Conservation (phyloP, 73 alveolate genomes). For the Paramecium biaurelia region DNA sequence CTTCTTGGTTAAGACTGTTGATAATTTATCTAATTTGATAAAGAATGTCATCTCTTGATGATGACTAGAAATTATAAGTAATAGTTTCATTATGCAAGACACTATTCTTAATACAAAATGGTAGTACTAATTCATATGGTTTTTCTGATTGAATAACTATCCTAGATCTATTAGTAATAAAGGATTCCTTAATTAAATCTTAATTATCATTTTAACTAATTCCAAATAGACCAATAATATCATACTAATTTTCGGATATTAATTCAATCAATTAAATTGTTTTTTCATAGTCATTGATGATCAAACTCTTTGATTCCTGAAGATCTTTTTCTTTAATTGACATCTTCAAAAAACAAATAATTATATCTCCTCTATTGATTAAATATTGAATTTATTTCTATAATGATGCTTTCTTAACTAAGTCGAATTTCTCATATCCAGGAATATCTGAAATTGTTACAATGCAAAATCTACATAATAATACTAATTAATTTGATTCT, state of each 20-base stretch:
- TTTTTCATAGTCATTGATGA: slow-evolving; percentile 15
- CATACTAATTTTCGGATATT: neutral
- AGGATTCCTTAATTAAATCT: neutral
- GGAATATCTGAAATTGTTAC: slow-evolving; percentile 25
- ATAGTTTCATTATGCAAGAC: neutral
- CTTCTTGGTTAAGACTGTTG: neutral
- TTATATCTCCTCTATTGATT: slow-evolving; percentile 15
- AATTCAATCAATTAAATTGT: neutral
- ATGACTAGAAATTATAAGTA: slow-evolving; percentile 3
- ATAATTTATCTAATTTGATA: slow-evolving; percentile 20
- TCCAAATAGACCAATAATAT: slow-evolving; percentile 24
- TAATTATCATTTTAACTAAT: neutral
- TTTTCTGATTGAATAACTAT: slow-evolving; percentile 18
- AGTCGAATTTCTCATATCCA: slow-evolving; percentile 46
- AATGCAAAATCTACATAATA: slow-evolving; percentile 43
- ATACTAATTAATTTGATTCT: neutral
- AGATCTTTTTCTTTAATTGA: neutral
- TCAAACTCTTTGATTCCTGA: neutral
- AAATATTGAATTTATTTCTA: slow-evolving; percentile 5
- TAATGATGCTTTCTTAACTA: neutral
- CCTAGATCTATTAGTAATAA: neutral
- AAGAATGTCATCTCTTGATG: slow-evolving; percentile 7
- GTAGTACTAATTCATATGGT: slow-evolving; percentile 29
- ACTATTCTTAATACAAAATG: slow-evolving; percentile 32
- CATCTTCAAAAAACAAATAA: neutral